Percentiles rank a stretch among this genome's conserved stretches.
phyloP scores from a whole-genome alignment of 2,329 filamentous ascomycete species.

The Nigrograna mackinnonii region DNA sequence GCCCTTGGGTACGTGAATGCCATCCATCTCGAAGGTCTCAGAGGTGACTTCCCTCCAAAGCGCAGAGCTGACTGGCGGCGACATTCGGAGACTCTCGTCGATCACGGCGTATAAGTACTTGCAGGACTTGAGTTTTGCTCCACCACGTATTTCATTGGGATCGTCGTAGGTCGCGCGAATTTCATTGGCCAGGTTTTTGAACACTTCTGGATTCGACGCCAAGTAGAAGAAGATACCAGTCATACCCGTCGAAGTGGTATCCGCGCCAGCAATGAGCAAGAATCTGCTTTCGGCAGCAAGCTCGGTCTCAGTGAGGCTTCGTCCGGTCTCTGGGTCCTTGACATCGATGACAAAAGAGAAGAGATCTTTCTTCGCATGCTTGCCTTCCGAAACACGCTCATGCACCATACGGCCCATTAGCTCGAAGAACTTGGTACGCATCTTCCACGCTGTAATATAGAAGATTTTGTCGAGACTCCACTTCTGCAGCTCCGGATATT shows the following conservation, averaged over 20 bases:
- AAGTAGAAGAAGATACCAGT: conserved; percentile 37
- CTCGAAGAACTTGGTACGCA: conserved; percentile 6
- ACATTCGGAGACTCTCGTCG: conserved; percentile 23
- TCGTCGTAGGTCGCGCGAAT: conserved; percentile 11
- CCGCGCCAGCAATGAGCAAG: conserved; percentile 19
- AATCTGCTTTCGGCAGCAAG: conserved; percentile 16
- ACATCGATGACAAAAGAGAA: conserved; percentile 42
- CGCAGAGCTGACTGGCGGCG: conserved; percentile 14
- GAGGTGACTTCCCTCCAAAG: conserved; percentile 16
- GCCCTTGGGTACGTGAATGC: conserved; percentile 17
- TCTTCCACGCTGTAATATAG: conserved; percentile 7
- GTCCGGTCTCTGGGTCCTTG: conserved; percentile 42
- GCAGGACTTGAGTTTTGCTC: conserved; percentile 13
- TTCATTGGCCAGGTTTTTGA: conserved; percentile 11
- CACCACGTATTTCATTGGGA: conserved; percentile 18
- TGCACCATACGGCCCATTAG: conserved; percentile 8
- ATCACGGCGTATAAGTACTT: conserved; percentile 20
- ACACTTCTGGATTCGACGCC: conserved; percentile 25
- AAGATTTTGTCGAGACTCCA: conserved; percentile 7
- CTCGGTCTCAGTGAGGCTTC: conserved; percentile 5
- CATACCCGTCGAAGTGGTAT: conserved; percentile 34
- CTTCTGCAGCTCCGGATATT: conserved; percentile 11
- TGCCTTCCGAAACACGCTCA: conserved; percentile 6
- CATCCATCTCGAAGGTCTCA: conserved; percentile 16
- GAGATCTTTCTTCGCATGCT: conserved; percentile 37